phyloP scores from a whole-genome alignment of 352 stramenopile genomes.

The Phytophthora cryptogea region DNA sequence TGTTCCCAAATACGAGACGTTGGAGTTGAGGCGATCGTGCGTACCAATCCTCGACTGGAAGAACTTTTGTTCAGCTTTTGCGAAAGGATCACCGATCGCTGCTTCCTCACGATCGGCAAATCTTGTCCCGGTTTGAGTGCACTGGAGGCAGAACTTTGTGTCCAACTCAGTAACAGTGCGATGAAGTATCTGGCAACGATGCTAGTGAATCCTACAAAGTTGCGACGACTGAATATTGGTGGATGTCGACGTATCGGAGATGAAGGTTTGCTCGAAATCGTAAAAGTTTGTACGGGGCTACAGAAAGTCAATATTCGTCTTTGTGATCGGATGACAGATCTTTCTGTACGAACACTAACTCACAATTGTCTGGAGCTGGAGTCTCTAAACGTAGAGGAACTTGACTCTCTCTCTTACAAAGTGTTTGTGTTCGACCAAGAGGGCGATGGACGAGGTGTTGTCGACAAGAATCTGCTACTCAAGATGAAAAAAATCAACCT shows the following conservation, averaged over 20 bases:
- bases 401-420: conserved; percentile 66
- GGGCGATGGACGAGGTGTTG: conserved; percentile 74
- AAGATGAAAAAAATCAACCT: conserved; percentile 70
- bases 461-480: conserved; percentile 78
- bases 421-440: conserved; percentile 88
- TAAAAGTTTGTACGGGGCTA: conserved; percentile 60
- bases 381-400: conserved; percentile 81
- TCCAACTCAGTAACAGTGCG: conserved; percentile 58
- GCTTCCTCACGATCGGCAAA: conserved; percentile 55
- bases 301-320: conserved; percentile 73
- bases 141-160: conserved; percentile 66
- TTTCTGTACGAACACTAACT: conserved; percentile 66
- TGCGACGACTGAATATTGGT: conserved; percentile 73
- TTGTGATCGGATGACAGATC: conserved; percentile 87
- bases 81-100: conserved; percentile 68
- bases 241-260: conserved; percentile 82
- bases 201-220: conserved; percentile 45
- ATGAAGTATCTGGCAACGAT: conserved; percentile 62
- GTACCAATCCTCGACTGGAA: conserved; percentile 51
- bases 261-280: conserved; percentile 75
- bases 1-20: conserved; percentile 82
- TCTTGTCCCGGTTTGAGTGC: conserved; percentile 44
- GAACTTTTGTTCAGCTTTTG: conserved; percentile 69
- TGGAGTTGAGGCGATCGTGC: conserved; percentile 71
- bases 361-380: conserved; percentile 88